These are phyloP conservation scores for Xerocomellus intermedius DNA, from an alignment of 768 basidiomycete genomes.

Conservation along the genomic window DNA sequence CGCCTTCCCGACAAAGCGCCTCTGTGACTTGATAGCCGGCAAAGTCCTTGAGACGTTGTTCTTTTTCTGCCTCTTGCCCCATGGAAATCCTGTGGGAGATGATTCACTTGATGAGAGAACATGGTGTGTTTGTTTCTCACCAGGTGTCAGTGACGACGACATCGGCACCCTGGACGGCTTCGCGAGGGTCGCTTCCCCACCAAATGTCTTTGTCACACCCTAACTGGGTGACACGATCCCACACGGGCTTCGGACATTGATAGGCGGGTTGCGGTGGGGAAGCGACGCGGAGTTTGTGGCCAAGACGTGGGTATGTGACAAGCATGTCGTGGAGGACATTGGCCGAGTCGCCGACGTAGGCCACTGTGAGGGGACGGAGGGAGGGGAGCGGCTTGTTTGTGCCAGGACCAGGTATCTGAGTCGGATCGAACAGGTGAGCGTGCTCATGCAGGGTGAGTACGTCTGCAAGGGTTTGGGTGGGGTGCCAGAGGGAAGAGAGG, in stretches of 20 bases:
- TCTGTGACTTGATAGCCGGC: slow-evolving; percentile 94
- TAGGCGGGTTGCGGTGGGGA: slow-evolving; percentile 63
- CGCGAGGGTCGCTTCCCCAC: slow-evolving; percentile 77
- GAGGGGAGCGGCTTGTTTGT: slow-evolving; percentile 39
- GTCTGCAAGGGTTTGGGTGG: slow-evolving; percentile 93
- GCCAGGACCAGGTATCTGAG: slow-evolving; percentile 12
- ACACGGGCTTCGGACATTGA: slow-evolving; percentile 68
- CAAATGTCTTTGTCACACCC: slow-evolving; percentile 69
- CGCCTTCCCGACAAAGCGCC: slow-evolving; percentile 72
- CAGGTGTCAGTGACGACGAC: slow-evolving; percentile 98
- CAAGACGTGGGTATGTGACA: slow-evolving; percentile 88
- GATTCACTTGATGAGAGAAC: neutral
- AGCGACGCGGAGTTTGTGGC: slow-evolving; percentile 83
- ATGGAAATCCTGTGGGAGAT: slow-evolving; percentile 80
- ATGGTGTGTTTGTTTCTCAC: slow-evolving; percentile 38
- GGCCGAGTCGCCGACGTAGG: slow-evolving; percentile 92
- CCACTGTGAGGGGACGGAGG: slow-evolving; percentile 80
- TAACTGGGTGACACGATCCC: slow-evolving; percentile 76
- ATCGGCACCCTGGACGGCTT: slow-evolving; percentile 87
- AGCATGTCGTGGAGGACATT: slow-evolving; percentile 98
- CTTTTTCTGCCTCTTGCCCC: slow-evolving; percentile 97
- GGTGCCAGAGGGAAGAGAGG: slow-evolving; percentile 93
- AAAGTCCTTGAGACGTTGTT: slow-evolving; percentile 81
- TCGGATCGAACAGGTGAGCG: slow-evolving; percentile 49
- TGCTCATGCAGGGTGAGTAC: slow-evolving; percentile 85